These are phyloP conservation scores for Malus asiatica DNA, from an alignment of 306 rosid genomes.

Conservation along the genomic window DNA sequence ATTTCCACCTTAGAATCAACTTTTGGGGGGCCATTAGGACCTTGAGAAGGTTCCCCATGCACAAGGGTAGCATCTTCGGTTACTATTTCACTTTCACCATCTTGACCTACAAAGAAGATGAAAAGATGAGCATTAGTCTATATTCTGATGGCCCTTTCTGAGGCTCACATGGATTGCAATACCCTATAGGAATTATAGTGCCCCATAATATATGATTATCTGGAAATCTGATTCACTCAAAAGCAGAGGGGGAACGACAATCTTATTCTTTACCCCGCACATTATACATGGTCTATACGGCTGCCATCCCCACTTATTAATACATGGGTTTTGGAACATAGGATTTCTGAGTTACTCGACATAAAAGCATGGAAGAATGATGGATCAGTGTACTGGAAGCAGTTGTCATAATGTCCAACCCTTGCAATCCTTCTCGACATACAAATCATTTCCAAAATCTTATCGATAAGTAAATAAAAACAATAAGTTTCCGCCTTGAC, in stretches of 20 bases:
- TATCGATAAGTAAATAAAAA: not conserved
- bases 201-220: too few species aligned
- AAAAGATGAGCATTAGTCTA: not conserved
- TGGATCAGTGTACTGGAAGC: not conserved
- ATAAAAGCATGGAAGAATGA: not conserved
- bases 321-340: not conserved
- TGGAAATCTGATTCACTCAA: not conserved
- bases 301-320: not conserved
- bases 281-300: not conserved
- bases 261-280: not conserved
- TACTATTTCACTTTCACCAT: conserved; percentile 11
- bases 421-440: not conserved
- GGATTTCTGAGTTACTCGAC: not conserved
- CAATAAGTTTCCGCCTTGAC: not conserved
- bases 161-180: not conserved
- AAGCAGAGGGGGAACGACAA: not conserved
- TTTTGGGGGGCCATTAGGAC: conserved; percentile 54
- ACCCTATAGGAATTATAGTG: too few species aligned
- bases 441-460: not conserved
- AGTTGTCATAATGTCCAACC: not conserved
- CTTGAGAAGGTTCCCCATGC: conserved; percentile 52
- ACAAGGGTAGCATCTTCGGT: conserved; percentile 56
- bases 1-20: conserved; percentile 65
- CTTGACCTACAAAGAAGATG: conserved; percentile 36
- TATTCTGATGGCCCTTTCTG: not conserved